Evolutionary conservation across 73 alveolate genomes (phyloP), one percentile per base, ranked within the genome.

Genomic region (Paramecium bursaria): DNA sequence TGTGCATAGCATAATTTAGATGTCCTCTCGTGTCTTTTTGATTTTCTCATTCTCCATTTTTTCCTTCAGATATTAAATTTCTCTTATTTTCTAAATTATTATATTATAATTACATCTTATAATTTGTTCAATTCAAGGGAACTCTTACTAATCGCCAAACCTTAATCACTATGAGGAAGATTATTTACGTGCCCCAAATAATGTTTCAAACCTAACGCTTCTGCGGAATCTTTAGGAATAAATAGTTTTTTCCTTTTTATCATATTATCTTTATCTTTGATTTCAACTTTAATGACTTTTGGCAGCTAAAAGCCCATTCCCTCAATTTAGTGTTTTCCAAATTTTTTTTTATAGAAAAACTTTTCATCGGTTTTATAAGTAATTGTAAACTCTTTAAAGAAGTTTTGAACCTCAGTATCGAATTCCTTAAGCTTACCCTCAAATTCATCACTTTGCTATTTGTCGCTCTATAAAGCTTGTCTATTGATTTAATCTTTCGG

Each of bases 71-170:
- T 31, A 31, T 50, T 79, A 48, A 13, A 79, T 73, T 25, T 79
- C 89, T 27, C 89, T 79, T 29, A 79, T 79, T 47, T 79, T 79
- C n/a, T n/a, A n/a, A n/a, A n/a, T n/a, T n/a, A n/a, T n/a, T n/a
- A n/a, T n/a, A n/a, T n/a, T n/a, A n/a, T n/a, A n/a, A n/a, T n/a
- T n/a, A n/a, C n/a, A 79, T 79, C 89, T 54, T 79, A 26, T 9
- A 79, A 48, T 54, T 79, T 33, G 25, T 79, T 79, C 48, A 79
- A 79, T 9, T 61, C 89, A 3, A 79, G 51, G 30, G 85, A 53
- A 50, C 89, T 79, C 26, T 79, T 79, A 22, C 74, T 39, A 0
- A 79, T 79, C 13, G 89, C 89, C 27, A 79, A 79, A 9, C 89
- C 89, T 42, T 73, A 44, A 46, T 79, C 89, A 79, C 89, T 79